A percentile compares a stretch with the other conserved stretches of the same genome.
These are phyloP conservation scores for Lipomyces yamanashiensis DNA, from an alignment of 805 yeast genomes.

Conservation along the genomic window DNA sequence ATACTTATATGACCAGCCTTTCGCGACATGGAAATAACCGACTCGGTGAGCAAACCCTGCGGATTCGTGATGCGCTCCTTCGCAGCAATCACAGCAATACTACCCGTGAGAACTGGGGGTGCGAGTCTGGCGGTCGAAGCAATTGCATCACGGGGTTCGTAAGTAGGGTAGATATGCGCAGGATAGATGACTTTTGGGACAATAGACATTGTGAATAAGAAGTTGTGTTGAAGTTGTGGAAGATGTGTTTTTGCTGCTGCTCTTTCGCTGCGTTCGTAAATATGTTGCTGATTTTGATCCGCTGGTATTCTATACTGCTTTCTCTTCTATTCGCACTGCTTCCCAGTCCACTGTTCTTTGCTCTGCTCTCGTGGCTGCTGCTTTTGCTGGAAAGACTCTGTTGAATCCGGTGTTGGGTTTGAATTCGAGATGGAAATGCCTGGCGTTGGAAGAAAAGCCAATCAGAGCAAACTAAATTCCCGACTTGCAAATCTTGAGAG, in stretches of 20 bases:
- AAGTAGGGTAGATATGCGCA: conserved; percentile 50
- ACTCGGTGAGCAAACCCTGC: not conserved
- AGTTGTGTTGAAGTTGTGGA: not conserved
- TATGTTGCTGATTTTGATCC: not conserved
- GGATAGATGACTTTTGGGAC: conserved; percentile 38
- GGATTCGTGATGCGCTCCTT: conserved; percentile 24
- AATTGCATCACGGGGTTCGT: conserved; percentile 61
- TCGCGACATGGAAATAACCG: conserved; percentile 17
- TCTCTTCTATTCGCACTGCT: not conserved
- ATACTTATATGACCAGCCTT: conserved; percentile 6
- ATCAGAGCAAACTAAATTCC: conserved; percentile 18
- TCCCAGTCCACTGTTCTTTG: not conserved
- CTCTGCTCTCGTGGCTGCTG: not conserved
- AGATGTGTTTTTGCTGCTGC: not conserved
- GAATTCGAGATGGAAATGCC: not conserved
- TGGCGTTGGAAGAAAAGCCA: not conserved
- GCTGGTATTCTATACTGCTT: not conserved
- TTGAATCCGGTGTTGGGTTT: not conserved
- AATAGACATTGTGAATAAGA: not conserved
- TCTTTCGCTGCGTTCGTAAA: no score
- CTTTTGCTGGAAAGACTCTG: no score
- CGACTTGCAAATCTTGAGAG: not conserved
- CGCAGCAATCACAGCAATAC: conserved; percentile 15
- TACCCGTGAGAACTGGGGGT: conserved; percentile 14
- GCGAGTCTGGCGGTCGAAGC: conserved; percentile 51